Conservation (phyloP, 2,329 filamentous ascomycete species). For the Paraconiothyrium sp. region DNA sequence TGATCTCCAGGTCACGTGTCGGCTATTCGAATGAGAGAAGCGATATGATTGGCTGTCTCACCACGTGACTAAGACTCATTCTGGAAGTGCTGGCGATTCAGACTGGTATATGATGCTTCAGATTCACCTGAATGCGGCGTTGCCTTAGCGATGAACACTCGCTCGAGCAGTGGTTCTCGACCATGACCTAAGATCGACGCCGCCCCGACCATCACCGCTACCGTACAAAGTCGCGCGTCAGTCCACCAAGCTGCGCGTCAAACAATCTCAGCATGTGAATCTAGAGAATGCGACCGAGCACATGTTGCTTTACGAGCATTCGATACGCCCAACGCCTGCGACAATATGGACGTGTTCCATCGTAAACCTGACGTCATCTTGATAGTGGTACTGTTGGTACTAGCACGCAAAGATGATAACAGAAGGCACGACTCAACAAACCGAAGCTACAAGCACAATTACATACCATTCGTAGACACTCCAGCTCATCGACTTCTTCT, state of each 20-base stretch:
- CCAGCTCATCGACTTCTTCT: background rate
- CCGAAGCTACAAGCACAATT: background rate
- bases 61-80: no score
- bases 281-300: background rate
- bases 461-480: background rate
- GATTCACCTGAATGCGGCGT: background rate
- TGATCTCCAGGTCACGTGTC: no score
- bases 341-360: background rate
- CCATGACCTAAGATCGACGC: background rate
- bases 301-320: background rate
- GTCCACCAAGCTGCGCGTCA: background rate
- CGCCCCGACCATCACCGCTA: background rate
- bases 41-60: no score
- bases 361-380: slow-evolving; percentile 1
- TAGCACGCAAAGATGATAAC: background rate
- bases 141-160: background rate
- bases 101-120: background rate
- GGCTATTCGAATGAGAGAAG: no score
- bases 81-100: no score
- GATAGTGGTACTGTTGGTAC: background rate
- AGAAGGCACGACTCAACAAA: background rate
- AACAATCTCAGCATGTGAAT: background rate
- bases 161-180: background rate
- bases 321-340: background rate
- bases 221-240: background rate